Conservation (phyloP, 805 yeast genomes). For the Saturnispora zaruensis region DNA sequence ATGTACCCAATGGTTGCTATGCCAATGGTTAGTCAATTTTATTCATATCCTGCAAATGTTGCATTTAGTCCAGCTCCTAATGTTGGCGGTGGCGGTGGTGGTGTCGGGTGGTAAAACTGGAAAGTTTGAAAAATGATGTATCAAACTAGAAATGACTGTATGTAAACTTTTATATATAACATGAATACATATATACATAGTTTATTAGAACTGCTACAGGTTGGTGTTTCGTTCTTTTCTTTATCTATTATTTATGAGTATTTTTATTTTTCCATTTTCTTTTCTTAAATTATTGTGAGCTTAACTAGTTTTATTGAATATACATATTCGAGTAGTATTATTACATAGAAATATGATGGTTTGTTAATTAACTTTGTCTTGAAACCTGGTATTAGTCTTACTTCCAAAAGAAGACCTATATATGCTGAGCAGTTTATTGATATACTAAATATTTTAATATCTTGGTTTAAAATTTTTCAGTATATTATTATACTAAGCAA, state of each 20-base stretch:
- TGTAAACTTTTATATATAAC: background rate
- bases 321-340: no score
- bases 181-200: background rate
- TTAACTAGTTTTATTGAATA: no score
- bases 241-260: background rate
- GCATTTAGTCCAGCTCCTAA: background rate
- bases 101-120: background rate
- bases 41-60: background rate
- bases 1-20: slow-evolving; percentile 3
- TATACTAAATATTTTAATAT: background rate
- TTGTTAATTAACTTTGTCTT: no score
- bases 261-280: no score
- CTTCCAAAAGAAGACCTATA: background rate
- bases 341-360: no score
- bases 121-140: background rate
- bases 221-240: background rate
- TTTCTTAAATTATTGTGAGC: no score
- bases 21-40: slow-evolving; percentile 1
- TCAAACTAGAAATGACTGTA: background rate
- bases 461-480: background rate
- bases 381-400: background rate
- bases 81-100: background rate
- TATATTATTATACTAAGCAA: background rate
- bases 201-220: background rate
- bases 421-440: background rate